Base-by-base conservation (phyloP, 192 early-diverging fungal species). In the Rhizophagus sp. region DNA sequence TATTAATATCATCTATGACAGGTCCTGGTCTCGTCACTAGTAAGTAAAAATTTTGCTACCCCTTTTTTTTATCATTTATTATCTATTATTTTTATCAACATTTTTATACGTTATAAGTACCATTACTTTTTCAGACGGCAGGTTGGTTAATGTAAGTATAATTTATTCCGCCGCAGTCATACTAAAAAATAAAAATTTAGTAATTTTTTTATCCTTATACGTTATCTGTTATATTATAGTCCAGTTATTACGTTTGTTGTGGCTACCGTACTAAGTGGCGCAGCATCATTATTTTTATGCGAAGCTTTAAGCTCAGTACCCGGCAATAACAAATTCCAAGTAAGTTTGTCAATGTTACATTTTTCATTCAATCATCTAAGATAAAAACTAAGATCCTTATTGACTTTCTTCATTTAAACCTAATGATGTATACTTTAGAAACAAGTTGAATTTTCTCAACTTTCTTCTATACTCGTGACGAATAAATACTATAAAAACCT, bases 291-390 rank as follows among this genome's bases (percentile, higher is more conserved):
- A n/a, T 93, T 93, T 81, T 84, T 94, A 67, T 88, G 90, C 75
- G 93, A 94, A 79, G 83, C 88, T 24, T 88, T 92, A 85, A 92
- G 91, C 10, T 85, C 86, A 67, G 89, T 93, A 81, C 87, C 88
- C 3, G 93, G 92, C 22, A 94, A 94, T 81, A 89, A 92, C 62
- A 84, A 84, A 73, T 91, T 93, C 71, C 91, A 93, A 75, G 91
- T 90, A 44, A n/a, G 39, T n/a, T 44, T 41, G 8, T n/a, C 7
- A 8, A 39, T 41, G 1, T 49, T 41, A 66, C 1, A 65, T 10
- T 64, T 13, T 44, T 34, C 6, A 44, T 39, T 64, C 10, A 36
- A 11, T 15, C 0, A 15, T 15, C 10, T 15, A 33, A 33, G 3
- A 9, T 8, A 10, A 65, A 41, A 34, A 9, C 9, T 44, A 36